Percentiles rank a stretch among this genome's conserved stretches.
phyloP scores from a whole-genome alignment of 2,329 filamentous ascomycete species.

The Hypocreales sp. region DNA sequence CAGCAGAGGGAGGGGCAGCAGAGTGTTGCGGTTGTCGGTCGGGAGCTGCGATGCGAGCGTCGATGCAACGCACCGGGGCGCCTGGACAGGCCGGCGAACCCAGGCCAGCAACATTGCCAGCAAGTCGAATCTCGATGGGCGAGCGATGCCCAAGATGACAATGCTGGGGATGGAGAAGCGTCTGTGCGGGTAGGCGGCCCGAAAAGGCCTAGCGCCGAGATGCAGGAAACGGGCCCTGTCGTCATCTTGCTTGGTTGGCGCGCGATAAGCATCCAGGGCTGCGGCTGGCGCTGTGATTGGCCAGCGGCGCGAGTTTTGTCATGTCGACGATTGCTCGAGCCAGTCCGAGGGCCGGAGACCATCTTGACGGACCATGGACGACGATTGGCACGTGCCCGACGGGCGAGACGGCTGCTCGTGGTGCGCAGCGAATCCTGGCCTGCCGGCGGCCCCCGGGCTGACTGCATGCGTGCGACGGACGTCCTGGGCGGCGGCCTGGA shows the following conservation, averaged over 20 bases:
- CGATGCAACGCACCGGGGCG: too few relatives aligned
- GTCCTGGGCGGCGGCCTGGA: background rate
- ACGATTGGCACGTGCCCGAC: too few relatives aligned
- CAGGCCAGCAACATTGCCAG: background rate
- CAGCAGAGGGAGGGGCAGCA: too few relatives aligned
- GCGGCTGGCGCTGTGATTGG: slow-evolving; percentile 20
- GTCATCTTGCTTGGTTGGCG: slow-evolving; percentile 18
- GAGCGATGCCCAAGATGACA: background rate
- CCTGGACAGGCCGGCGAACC: too few relatives aligned
- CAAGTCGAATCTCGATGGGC: background rate
- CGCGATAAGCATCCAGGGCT: slow-evolving; percentile 22
- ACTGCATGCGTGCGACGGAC: background rate
- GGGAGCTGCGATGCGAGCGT: too few relatives aligned
- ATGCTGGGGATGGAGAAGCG: background rate
- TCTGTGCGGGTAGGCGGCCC: background rate
- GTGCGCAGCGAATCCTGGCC: background rate
- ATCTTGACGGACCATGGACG: background rate
- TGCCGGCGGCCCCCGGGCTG: background rate
- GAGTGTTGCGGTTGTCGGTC: too few relatives aligned
- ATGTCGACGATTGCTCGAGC: slow-evolving; percentile 21
- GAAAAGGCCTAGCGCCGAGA: slow-evolving; percentile 9
- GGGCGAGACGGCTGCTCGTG: background rate
- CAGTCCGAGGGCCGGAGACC: slow-evolving; percentile 1
- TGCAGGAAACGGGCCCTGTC: slow-evolving; percentile 6
- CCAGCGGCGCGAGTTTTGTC: slow-evolving; percentile 19